Evolutionary conservation across 2,329 filamentous ascomycete genomes (phyloP).

Genomic region (Calonectria pteridis): DNA sequence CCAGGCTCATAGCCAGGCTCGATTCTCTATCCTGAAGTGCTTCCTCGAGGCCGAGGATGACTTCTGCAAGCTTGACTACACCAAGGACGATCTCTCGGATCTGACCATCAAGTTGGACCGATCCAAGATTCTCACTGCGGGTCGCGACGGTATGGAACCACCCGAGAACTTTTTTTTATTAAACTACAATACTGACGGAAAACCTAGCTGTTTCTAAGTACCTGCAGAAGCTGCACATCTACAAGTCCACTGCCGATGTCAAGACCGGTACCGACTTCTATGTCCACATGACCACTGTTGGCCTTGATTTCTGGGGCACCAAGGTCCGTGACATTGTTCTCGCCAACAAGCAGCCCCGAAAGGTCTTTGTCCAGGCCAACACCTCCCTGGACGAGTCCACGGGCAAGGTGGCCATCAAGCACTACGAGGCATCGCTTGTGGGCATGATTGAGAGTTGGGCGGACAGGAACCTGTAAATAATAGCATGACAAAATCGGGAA

Average conservation of each 20-base stretch:
- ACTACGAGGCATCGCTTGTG: conserved; percentile 85
- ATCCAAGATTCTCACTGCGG: conserved; percentile 85
- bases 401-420: conserved; percentile 81
- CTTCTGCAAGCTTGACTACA: conserved; percentile 86
- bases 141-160: conserved; percentile 70
- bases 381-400: conserved; percentile 77
- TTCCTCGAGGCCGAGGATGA: conserved; percentile 88
- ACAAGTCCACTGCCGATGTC: conserved; percentile 90
- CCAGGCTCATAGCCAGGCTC: conserved; percentile 90
- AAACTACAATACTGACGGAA: conserved; percentile 37
- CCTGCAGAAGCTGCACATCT: conserved; percentile 91
- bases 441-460: conserved; percentile 89
- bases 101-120: conserved; percentile 86
- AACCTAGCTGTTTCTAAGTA: conserved; percentile 81
- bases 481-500: neutral
- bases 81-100: conserved; percentile 80
- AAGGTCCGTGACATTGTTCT: conserved; percentile 83
- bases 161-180: neutral
- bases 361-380: conserved; percentile 95
- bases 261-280: conserved; percentile 84
- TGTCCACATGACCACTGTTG: conserved; percentile 84
- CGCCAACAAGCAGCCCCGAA: conserved; percentile 83
- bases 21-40: conserved; percentile 87
- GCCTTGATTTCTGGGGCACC: conserved; percentile 84
- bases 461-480: conserved; percentile 65